Evolutionary conservation across 495 filamentous ascomycete genomes (phyloP).

Genomic region (Mytilinidion resinicola): DNA sequence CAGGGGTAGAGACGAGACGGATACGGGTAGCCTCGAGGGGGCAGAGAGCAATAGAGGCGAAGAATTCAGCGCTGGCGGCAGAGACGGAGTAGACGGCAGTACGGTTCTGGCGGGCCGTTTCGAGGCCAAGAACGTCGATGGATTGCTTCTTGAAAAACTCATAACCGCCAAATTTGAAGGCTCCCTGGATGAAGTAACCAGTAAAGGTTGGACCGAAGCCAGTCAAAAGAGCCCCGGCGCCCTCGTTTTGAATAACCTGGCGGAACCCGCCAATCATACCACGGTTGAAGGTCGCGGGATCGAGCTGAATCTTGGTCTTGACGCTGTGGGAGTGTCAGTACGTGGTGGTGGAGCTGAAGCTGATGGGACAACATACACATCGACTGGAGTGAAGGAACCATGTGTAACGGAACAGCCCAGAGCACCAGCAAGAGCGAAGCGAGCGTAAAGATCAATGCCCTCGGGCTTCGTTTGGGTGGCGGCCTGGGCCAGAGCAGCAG

Average conservation of each 20-base stretch:
- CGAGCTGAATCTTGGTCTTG: conserved; percentile 44
- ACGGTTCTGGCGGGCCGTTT: conserved; percentile 38
- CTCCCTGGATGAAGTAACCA: conserved; percentile 43
- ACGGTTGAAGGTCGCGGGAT: conserved; percentile 40
- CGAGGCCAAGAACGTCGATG: conserved; percentile 40
- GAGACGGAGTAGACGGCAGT: conserved; percentile 43
- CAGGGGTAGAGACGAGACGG: conserved; percentile 38
- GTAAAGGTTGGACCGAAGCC: conserved; percentile 40
- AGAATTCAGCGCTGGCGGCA: conserved; percentile 40
- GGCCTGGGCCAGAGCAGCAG: conserved; percentile 31
- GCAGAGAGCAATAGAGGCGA: conserved; percentile 42
- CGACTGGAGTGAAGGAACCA: conserved; percentile 84
- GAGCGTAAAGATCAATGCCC: conserved; percentile 45
- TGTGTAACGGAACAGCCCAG: conserved; percentile 93
- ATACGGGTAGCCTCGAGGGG: conserved; percentile 41
- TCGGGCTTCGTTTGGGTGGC: conserved; percentile 32
- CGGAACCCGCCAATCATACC: conserved; percentile 41
- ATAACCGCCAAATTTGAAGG: conserved; percentile 45
- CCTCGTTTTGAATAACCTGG: conserved; percentile 38
- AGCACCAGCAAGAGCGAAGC: conserved; percentile 89
- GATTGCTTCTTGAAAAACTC: conserved; percentile 44
- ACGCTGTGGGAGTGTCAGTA: conserved; percentile 30
- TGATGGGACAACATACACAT: conserved; percentile 70
- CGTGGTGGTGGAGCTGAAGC: neutral
- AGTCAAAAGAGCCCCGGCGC: conserved; percentile 38